phyloP scores from a whole-genome alignment of 2,329 filamentous ascomycete genomes.

The Lachnellula suecica region DNA sequence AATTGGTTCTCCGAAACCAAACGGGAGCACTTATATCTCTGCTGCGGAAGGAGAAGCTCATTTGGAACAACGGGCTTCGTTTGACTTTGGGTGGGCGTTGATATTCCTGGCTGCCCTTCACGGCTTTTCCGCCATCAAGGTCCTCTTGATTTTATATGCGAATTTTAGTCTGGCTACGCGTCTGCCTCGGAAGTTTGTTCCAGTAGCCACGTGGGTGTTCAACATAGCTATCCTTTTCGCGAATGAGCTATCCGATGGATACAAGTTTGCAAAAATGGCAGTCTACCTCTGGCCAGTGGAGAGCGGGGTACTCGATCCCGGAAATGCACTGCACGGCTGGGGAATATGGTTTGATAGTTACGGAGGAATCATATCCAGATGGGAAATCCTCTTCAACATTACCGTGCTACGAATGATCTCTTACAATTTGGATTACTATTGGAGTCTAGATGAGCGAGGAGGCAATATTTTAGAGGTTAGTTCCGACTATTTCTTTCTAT shows the following conservation, averaged over 20 bases:
- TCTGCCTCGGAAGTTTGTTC: constrained; percentile 70
- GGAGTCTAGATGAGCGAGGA: constrained; percentile 68
- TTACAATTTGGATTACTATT: constrained; percentile 97
- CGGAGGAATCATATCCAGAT: constrained; percentile 81
- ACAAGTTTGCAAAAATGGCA: constrained; percentile 66
- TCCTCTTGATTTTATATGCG: constrained; percentile 73
- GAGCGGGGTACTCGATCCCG: constrained; percentile 3
- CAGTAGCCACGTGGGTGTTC: constrained; percentile 82
- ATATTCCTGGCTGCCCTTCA: constrained; percentile 79
- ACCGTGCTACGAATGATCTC: constrained; percentile 90
- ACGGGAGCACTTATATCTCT: constrained; percentile 38
- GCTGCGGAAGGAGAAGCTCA: constrained; percentile 50
- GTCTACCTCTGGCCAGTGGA: constrained; percentile 42
- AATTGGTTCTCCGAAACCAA: constrained; percentile 27
- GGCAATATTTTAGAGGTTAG: constrained; percentile 79
- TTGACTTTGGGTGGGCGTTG: constrained; percentile 79
- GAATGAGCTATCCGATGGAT: constrained; percentile 83
- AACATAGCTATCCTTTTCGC: constrained; percentile 84
- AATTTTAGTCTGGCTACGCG: constrained; percentile 79
- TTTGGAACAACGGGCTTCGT: constrained; percentile 70
- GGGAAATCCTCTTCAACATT: constrained; percentile 98
- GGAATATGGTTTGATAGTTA: constrained; percentile 74
- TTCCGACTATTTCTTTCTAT: constrained; percentile 14
- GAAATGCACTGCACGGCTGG: constrained; percentile 40
- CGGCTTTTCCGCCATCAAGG: constrained; percentile 81